Evolutionary conservation across 768 basidiomycete species (phyloP), one percentile per base, ranked within the genome.

Genomic region (Lactifluus echinatus): DNA sequence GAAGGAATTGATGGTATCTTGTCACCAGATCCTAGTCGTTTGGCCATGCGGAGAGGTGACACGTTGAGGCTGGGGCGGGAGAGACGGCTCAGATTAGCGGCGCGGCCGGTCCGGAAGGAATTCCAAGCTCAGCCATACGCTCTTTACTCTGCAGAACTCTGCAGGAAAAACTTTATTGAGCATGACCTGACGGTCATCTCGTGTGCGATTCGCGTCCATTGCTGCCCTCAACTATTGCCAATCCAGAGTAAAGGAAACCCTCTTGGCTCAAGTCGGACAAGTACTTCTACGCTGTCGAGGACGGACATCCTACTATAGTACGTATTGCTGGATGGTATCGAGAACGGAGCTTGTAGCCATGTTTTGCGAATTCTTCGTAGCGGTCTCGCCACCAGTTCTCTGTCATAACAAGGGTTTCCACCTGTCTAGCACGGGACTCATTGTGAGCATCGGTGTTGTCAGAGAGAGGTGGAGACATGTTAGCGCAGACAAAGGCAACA

Each of bases 341-440:
- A 42, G 40, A 51, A 11, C 60, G 60, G 24, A 61, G 60, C 26
- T 14, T 7, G 23, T 58, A 61, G 5, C 59, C 59, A 0, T n/a
- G 46, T 21, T 29, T 21, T 4, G 23, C 40, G 36, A 59, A 34
- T 3, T 34, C 45, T 2, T 49, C 3, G 10, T 48, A 54, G 19
- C 33, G 52, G 21, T 59, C 57, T 36, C 40, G 8, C 57, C 57
- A 59, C 57, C 57, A 59, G 10, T 2, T n/a, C n/a, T 59, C 57
- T 10, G 52, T 59, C 57, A 28, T 36, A 0, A 59, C 57, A 17
- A 53, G 57, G 8, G n/a, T n/a, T n/a, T n/a, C n/a, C n/a, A n/a
- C n/a, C n/a, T n/a, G n/a, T n/a, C n/a, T n/a, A n/a, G n/a, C n/a
- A n/a, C n/a, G n/a, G n/a, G n/a, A n/a, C n/a, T n/a, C n/a, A n/a